Evolutionary conservation across 805 yeast genomes (phyloP), one percentile per base, ranked within the genome.

Genomic region (Starmera pachycereana): DNA sequence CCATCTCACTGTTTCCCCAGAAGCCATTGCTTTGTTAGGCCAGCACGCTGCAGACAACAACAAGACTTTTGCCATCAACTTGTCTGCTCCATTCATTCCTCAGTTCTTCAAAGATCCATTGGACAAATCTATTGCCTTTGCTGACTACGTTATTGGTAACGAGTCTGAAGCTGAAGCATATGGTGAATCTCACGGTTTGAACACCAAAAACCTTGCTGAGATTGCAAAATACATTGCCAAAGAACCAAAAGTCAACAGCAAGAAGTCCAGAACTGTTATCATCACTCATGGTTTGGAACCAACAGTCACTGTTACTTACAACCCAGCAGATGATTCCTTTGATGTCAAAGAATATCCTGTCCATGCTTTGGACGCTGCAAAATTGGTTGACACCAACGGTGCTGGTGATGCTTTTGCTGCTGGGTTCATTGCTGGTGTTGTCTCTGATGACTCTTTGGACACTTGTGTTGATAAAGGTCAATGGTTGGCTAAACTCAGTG

Each of bases 341-440:
- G 62, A 61, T 19, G 63, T 71, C 45, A 63, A 70, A 46, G 70
- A 68, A 56, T 79, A 61, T 70, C 71, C 81, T 38, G 96, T 92
- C 41, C 82, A 76, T 51, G 74, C 80, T 43, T 75, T 92, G 56
- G 82, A 74, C 33, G 53, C 75, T 35, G 64, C 72, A 36, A 71
- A 81, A 63, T 73, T 92, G 44, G 79, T 73, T 43, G 99, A 92
- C 70, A 86, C 97, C 57, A 92, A 90, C 69, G 98, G 98, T 69
- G 97, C 97, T 36, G 97, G 97, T 64, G 97, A 90, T 61, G 96
- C 97, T 12, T 90, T 90, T 59, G 97, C 97, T 41, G 94, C 92
- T 55, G 97, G 97, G 43, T 89, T 90, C 63, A 65, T 88, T 48
- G 95, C 96, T 45, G 92, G 89, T 43, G 67, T 89, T 50, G 94